These are phyloP conservation scores for Aurantiochytrium sp. DNA, from an alignment of 108 stramenopile genomes.

Conservation along the genomic window DNA sequence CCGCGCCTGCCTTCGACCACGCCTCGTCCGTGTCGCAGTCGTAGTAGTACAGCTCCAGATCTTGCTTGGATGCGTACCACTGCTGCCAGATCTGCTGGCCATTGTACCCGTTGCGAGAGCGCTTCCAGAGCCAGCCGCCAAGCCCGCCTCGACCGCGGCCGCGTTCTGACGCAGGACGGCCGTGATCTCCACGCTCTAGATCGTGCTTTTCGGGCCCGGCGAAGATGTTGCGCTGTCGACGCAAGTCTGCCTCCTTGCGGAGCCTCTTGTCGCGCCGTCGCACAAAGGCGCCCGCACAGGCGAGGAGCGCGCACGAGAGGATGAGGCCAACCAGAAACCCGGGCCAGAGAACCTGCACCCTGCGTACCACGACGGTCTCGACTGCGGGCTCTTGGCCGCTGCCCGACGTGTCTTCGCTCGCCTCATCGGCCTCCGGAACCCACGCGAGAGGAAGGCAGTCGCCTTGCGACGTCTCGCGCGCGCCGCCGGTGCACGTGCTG, in stretches of 20 bases:
- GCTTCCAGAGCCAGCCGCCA: not conserved
- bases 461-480: not conserved
- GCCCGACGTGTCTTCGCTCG: not conserved
- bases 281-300: not conserved
- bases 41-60: not conserved
- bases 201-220: too few relatives aligned
- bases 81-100: conserved; percentile 13
- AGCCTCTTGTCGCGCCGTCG: not conserved
- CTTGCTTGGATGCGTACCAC: not conserved
- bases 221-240: too few relatives aligned
- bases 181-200: too few relatives aligned
- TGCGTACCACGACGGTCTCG: not conserved
- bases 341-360: not conserved
- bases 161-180: too few relatives aligned
- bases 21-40: not conserved
- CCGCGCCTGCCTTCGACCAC: not conserved
- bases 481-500: not conserved
- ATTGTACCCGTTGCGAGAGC: not conserved
- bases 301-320: not conserved
- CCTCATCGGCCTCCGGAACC: not conserved
- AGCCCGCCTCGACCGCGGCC: not conserved
- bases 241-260: not conserved
- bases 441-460: not conserved
- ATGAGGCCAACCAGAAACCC: not conserved
- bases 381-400: not conserved